Evolutionary conservation across 345 rosid genomes (phyloP).

Genomic region (Erucastrum elatum): DNA sequence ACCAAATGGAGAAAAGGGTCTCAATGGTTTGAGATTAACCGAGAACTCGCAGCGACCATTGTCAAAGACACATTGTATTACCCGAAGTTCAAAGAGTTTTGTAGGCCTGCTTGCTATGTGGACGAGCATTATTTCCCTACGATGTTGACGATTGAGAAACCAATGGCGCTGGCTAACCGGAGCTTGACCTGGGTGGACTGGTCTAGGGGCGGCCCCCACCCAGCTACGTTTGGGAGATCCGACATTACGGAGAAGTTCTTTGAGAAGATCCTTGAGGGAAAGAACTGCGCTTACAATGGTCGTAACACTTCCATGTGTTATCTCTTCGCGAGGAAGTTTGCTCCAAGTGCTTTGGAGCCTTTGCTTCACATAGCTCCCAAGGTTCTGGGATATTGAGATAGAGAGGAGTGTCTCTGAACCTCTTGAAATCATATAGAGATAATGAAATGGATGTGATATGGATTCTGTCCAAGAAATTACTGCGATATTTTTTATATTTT

Average conservation of each 20-base stretch:
- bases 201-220: slow-evolving; percentile 97
- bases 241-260: slow-evolving; percentile 75
- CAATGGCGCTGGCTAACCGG: slow-evolving; percentile 68
- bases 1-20: slow-evolving; percentile 33
- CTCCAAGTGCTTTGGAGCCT: slow-evolving; percentile 77
- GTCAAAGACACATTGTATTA: slow-evolving; percentile 67
- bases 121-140: slow-evolving; percentile 98
- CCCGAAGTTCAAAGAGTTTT: slow-evolving; percentile 68
- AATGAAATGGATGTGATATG: slow-evolving; percentile 13
- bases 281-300: slow-evolving; percentile 61
- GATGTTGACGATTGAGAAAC: slow-evolving; percentile 74
- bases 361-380: slow-evolving; percentile 53
- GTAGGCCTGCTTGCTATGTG: slow-evolving; percentile 86
- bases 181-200: slow-evolving; percentile 95
- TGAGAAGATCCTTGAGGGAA: slow-evolving; percentile 43
- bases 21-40: slow-evolving; percentile 65
- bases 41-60: slow-evolving; percentile 65
- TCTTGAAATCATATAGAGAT: not conserved
- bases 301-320: slow-evolving; percentile 48
- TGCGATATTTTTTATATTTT: not conserved
- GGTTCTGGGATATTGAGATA: slow-evolving; percentile 48
- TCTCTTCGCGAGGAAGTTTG: slow-evolving; percentile 82
- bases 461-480: not conserved
- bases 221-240: slow-evolving; percentile 76
- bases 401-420: slow-evolving; percentile 5